A percentile compares a stretch with the other conserved stretches of the same genome.
Evolutionary conservation across 495 filamentous ascomycete species (phyloP).

Genomic region (Aspergillus homomorphus): DNA sequence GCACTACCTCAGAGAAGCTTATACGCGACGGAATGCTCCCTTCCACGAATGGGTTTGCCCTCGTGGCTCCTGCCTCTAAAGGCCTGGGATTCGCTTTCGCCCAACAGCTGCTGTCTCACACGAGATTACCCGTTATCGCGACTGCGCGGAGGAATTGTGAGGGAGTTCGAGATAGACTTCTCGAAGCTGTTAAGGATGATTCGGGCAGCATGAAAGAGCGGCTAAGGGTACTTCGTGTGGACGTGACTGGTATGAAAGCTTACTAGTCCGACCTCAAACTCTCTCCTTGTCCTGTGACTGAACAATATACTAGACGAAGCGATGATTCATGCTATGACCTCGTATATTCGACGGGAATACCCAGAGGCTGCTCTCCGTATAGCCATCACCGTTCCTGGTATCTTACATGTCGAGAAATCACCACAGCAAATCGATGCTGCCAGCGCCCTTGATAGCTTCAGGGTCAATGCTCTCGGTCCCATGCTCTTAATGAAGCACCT

Average conservation of each 20-base stretch:
- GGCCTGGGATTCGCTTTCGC: constrained; percentile 74
- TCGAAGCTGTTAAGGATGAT: constrained; percentile 41
- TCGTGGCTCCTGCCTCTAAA: constrained; percentile 62
- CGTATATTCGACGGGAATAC: constrained; percentile 39
- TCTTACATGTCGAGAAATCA: constrained; percentile 72
- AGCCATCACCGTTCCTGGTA: constrained; percentile 66
- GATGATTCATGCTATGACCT: constrained; percentile 38
- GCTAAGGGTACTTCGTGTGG: constrained; percentile 55
- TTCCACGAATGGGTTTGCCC: constrained; percentile 14
- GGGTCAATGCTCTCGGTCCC: constrained; percentile 69
- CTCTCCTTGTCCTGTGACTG: constrained; percentile 1
- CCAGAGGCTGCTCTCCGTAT: constrained; percentile 62
- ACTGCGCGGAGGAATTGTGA: constrained; percentile 61
- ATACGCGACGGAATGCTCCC: constrained; percentile 20
- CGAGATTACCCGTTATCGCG: constrained; percentile 65
- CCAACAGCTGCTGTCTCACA: constrained; percentile 61
- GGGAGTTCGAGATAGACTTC: constrained; percentile 49
- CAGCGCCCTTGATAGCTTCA: constrained; percentile 57
- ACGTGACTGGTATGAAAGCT: constrained; percentile 52
- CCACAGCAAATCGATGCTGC: constrained; percentile 58
- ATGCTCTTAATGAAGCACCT: constrained; percentile 76
- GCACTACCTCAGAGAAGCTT: too few relatives aligned
- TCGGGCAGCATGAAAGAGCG: constrained; percentile 39
- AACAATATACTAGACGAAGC: constrained; percentile 33
- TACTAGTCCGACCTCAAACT: not conserved